phyloP scores from a whole-genome alignment of 768 basidiomycete genomes.

The Exsudoporus frostii region DNA sequence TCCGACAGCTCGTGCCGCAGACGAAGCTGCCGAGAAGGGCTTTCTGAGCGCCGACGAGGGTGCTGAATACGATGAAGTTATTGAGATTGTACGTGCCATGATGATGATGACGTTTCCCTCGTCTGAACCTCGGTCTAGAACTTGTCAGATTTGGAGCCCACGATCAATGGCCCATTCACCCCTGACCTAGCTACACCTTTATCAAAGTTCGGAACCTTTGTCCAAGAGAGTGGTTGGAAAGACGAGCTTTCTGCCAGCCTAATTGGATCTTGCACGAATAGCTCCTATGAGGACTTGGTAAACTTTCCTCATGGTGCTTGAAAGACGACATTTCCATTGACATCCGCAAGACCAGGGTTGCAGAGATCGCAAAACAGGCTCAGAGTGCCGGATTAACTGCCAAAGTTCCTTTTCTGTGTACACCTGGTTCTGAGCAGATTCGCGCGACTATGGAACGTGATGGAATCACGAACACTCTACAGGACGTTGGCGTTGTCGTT shows the following conservation, averaged over 20 bases:
- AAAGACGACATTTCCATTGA: not conserved
- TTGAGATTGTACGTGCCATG: slow-evolving; percentile 73
- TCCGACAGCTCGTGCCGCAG: slow-evolving; percentile 83
- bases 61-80: slow-evolving; percentile 91
- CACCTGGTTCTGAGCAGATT: slow-evolving; percentile 93
- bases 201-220: slow-evolving; percentile 79
- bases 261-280: slow-evolving; percentile 99
- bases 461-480: slow-evolving; percentile 72
- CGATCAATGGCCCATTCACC: slow-evolving; percentile 95
- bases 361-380: slow-evolving; percentile 88
- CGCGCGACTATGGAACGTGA: slow-evolving; percentile 97
- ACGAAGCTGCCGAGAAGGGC: slow-evolving; percentile 71
- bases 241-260: slow-evolving; percentile 87
- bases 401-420: slow-evolving; percentile 85
- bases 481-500: slow-evolving; percentile 91
- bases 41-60: slow-evolving; percentile 83
- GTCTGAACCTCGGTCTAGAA: slow-evolving; percentile 50
- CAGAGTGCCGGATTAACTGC: slow-evolving; percentile 75
- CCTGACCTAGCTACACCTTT: slow-evolving; percentile 94
- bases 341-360: slow-evolving; percentile 73
- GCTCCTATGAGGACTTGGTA: slow-evolving; percentile 95
- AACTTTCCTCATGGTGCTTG: slow-evolving; percentile 4
- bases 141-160: slow-evolving; percentile 84
- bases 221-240: slow-evolving; percentile 88
- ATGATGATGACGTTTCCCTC: not conserved